Percentiles rank a stretch among this genome's conserved stretches.
Conservation (phyloP, 2,329 filamentous ascomycete genomes). For the Bipolaris zeicola region DNA sequence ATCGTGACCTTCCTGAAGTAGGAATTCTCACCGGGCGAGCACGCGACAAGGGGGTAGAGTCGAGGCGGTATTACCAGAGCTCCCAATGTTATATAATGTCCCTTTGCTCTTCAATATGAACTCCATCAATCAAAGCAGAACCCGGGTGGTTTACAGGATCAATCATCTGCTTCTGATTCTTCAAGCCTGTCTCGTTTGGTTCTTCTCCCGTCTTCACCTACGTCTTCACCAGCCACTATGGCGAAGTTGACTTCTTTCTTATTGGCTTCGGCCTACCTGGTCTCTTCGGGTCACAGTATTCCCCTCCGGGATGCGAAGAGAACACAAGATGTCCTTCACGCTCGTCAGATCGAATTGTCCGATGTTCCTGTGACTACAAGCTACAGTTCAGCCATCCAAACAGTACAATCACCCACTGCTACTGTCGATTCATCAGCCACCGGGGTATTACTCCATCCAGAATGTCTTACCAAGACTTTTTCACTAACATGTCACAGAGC, state of each 20-base stretch:
- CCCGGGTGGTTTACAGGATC: conserved; percentile 10
- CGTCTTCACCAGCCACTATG: conserved; percentile 23
- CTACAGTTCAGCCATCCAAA: conserved; percentile 35
- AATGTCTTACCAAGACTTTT: background rate
- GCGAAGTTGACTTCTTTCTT: conserved; percentile 32
- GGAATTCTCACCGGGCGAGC: conserved; percentile 24
- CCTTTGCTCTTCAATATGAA: conserved; percentile 17
- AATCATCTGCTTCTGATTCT: conserved; percentile 15
- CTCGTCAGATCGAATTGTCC: conserved; percentile 33
- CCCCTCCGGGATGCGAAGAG: conserved; percentile 28
- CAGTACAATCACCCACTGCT: conserved; percentile 35
- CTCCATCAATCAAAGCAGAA: conserved; percentile 33
- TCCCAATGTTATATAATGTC: conserved; percentile 31
- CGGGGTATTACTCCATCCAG: conserved; percentile 31
- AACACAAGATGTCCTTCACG: conserved; percentile 14
- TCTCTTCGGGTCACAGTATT: conserved; percentile 29
- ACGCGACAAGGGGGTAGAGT: conserved; percentile 23
- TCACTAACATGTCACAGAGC: conserved; percentile 27
- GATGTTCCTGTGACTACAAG: conserved; percentile 36
- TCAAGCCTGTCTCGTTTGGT: conserved; percentile 25
- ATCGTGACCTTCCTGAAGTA: conserved; percentile 34
- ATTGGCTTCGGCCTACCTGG: conserved; percentile 32
- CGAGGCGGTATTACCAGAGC: conserved; percentile 11
- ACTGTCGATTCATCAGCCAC: conserved; percentile 34
- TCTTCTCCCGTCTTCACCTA: conserved; percentile 15